Evolutionary conservation across 352 stramenopile genomes (phyloP).

Genomic region (Pythium apleroticum): DNA sequence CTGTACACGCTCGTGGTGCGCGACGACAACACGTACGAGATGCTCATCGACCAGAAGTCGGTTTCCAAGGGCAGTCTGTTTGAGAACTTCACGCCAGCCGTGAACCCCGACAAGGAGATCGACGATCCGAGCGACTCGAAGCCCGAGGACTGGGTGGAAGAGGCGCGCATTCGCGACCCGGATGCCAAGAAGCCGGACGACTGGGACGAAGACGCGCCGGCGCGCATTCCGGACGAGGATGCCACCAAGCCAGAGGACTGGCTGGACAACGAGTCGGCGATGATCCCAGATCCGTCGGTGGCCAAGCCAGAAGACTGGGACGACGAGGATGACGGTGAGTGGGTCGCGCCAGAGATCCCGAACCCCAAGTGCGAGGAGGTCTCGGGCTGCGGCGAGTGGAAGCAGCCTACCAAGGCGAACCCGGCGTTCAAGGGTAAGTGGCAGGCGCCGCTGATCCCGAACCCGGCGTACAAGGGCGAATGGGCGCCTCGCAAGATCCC

Average conservation of each 20-base stretch:
- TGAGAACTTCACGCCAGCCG: slow-evolving; percentile 79
- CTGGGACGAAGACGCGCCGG: slow-evolving; percentile 92
- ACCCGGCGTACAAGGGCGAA: slow-evolving; percentile 91
- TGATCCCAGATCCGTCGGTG: slow-evolving; percentile 82
- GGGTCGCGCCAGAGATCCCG: slow-evolving; percentile 81
- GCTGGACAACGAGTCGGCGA: slow-evolving; percentile 80
- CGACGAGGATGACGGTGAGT: slow-evolving; percentile 92
- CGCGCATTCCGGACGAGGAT: slow-evolving; percentile 80
- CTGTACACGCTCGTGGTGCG: slow-evolving; percentile 92
- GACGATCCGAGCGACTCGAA: slow-evolving; percentile 91
- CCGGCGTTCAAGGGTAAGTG: slow-evolving; percentile 94
- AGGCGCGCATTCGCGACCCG: slow-evolving; percentile 87
- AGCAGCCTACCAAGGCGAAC: slow-evolving; percentile 85
- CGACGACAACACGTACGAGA: slow-evolving; percentile 90
- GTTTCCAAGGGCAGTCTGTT: slow-evolving; percentile 83
- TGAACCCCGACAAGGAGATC: slow-evolving; percentile 90
- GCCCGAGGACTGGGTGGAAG: slow-evolving; percentile 92
- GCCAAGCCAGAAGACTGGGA: slow-evolving; percentile 93
- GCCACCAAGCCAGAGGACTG: slow-evolving; percentile 90
- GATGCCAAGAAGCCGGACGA: slow-evolving; percentile 87
- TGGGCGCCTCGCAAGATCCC: slow-evolving; percentile 90
- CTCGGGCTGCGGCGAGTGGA: slow-evolving; percentile 92
- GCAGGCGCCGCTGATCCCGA: slow-evolving; percentile 86
- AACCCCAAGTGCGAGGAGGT: slow-evolving; percentile 88
- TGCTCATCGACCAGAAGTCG: slow-evolving; percentile 89